Evolutionary conservation across 805 yeast species (phyloP), one percentile per base, ranked within the genome.

Genomic region (Nakazawaea ernobii): DNA sequence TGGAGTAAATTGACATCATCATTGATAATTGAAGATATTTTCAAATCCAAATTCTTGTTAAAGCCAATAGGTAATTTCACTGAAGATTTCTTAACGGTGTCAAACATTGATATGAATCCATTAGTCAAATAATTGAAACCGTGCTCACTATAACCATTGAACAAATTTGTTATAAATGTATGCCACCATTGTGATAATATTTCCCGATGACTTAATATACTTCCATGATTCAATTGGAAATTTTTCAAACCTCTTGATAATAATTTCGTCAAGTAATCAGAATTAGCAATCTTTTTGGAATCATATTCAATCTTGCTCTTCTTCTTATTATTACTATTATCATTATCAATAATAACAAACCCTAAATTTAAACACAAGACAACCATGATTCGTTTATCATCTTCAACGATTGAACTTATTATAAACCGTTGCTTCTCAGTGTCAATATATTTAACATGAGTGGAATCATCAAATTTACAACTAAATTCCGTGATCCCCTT

Each of bases 81-180:
- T 2, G 63, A 59, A 0, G 69, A 68, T 38, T 50, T 52, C 46
- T 66, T 53, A 15, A 55, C 51, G 2, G 66, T 65, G 10, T 59
- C 40, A 5, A 62, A 49, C 27, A 63, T 32, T 42, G 63, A 67
- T 39, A 67, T 43, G n/a, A 61, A 43, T 0, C 74, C 75, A 45
- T 65, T 59, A 40, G 61, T 67, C 10, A 49, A 49, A 13, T 68
- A 32, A 9, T 56, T 52, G 39, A 51, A 64, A 4, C 59, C 55
- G 8, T 35, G 30, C 24, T 4, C 39, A 14, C n/a, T 17, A 11
- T 35, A 24, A 4, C 2, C 33, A 24, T n/a, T 32, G 35, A 35
- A 37, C 13, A 30, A 26, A 7, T 13, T 20, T 26, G 20, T 7
- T 8, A 43, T 17, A 20, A 28, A 43, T 4, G 17, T 17, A 7